Conservation (phyloP, 768 basidiomycete genomes). For the Pisolithus microcarpus region DNA sequence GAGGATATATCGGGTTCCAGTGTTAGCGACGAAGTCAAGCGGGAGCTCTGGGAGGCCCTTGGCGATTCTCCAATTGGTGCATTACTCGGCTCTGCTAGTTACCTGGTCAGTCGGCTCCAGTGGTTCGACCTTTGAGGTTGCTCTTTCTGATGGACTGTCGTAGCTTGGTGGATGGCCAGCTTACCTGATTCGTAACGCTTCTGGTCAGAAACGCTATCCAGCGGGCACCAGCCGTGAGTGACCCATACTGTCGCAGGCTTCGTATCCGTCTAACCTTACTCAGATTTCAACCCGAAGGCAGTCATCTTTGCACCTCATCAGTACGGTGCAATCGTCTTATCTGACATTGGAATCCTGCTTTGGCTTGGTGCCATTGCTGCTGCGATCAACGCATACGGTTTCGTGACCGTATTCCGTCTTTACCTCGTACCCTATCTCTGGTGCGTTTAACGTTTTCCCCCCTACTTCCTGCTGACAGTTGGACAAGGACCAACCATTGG, state of each 20-base stretch:
- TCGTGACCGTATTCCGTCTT: conserved; percentile 63
- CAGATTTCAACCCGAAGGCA: conserved; percentile 72
- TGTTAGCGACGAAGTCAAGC: conserved; percentile 58
- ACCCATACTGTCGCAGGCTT: background rate
- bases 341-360: conserved; percentile 73
- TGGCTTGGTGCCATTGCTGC: conserved; percentile 57
- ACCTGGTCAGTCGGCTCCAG: conserved; percentile 42
- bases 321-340: conserved; percentile 64
- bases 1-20: conserved; percentile 61
- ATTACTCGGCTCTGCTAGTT: conserved; percentile 42
- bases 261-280: background rate
- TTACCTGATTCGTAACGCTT: conserved; percentile 77
- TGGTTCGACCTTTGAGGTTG: background rate
- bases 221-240: conserved; percentile 68
- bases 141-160: background rate
- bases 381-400: conserved; percentile 56
- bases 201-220: conserved; percentile 81
- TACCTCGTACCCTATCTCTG: conserved; percentile 90
- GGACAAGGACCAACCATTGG: conserved; percentile 80
- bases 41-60: conserved; percentile 76
- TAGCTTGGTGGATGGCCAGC: conserved; percentile 81
- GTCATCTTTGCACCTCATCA: conserved; percentile 85
- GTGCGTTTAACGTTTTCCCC: conserved; percentile 22
- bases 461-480: background rate
- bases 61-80: conserved; percentile 86